Conservation (phyloP, 257 asterid species). For the Forsythia suspensa region DNA sequence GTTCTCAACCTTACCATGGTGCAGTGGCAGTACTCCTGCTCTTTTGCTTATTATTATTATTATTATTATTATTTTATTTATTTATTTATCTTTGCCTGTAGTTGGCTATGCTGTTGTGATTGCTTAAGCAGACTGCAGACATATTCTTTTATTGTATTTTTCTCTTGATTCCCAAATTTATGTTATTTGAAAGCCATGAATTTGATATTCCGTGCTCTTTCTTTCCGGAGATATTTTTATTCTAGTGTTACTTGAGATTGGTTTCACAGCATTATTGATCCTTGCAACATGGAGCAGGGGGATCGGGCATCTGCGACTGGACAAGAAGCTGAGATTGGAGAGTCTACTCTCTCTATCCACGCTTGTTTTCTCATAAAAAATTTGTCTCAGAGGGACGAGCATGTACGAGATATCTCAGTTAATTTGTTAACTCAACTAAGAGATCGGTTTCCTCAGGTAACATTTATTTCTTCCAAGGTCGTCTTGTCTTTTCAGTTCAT, state of each 20-base stretch:
- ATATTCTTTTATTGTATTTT: not conserved
- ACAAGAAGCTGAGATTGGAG: constrained; percentile 69
- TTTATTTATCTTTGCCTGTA: not conserved
- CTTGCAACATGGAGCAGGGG: constrained; percentile 64
- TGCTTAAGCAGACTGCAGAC: not conserved
- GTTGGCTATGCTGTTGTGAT: not conserved
- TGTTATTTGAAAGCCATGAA: not conserved
- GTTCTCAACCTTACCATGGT: not conserved
- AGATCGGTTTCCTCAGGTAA: constrained; percentile 94
- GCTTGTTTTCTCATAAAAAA: constrained; percentile 92
- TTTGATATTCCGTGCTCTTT: not conserved
- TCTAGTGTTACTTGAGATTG: constrained; percentile 23
- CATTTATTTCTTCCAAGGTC: constrained; percentile 13
- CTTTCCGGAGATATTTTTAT: constrained; percentile 5
- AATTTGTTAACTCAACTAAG: constrained; percentile 86
- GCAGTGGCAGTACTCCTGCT: not conserved
- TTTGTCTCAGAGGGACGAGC: constrained; percentile 95
- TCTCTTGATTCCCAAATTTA: not conserved
- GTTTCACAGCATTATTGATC: constrained; percentile 24
- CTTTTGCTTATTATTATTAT: not conserved
- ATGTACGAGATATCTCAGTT: constrained; percentile 76
- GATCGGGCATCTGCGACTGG: constrained; percentile 85
- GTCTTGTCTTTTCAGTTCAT: constrained; percentile 20
- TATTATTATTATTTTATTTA: too few relatives aligned
- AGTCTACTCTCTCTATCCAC: constrained; percentile 78